Evolutionary conservation across 768 basidiomycete species (phyloP).

Genomic region (Lentinula lateritia): DNA sequence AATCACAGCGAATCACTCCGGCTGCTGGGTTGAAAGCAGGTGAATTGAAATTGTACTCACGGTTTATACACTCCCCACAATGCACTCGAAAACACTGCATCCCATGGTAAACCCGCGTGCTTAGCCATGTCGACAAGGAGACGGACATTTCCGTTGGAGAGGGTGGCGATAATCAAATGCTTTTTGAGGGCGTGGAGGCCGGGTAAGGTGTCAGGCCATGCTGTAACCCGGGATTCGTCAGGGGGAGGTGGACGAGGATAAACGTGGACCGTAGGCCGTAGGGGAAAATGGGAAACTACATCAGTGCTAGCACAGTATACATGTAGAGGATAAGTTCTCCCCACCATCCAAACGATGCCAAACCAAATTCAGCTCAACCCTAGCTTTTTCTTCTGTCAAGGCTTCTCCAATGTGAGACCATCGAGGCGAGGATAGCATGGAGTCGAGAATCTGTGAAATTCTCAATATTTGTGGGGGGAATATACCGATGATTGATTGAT

Average conservation of each 20-base stretch:
- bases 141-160: conserved; percentile 63
- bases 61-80: conserved; percentile 62
- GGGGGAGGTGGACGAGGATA: too few species aligned
- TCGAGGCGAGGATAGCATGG: conserved; percentile 39
- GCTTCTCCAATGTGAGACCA: conserved; percentile 44
- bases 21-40: too few species aligned
- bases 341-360: conserved; percentile 61
- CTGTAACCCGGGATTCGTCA: conserved; percentile 21
- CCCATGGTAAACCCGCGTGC: conserved; percentile 57
- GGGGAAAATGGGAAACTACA: not conserved
- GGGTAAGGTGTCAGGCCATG: conserved; percentile 49
- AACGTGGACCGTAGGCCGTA: too few species aligned
- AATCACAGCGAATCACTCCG: not conserved
- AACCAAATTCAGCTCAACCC: conserved; percentile 37
- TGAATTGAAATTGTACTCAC: conserved; percentile 22
- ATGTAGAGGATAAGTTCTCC: not conserved
- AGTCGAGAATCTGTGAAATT: conserved; percentile 45
- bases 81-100: conserved; percentile 54
- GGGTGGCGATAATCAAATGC: conserved; percentile 39
- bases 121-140: conserved; percentile 64
- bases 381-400: conserved; percentile 36
- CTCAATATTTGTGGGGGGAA: too few species aligned
- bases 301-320: not conserved
- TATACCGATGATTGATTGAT: too few species aligned
- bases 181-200: conserved; percentile 50